These are phyloP conservation scores for Alternaria solani DNA, from an alignment of 2,329 filamentous ascomycete species.

Conservation along the genomic window DNA sequence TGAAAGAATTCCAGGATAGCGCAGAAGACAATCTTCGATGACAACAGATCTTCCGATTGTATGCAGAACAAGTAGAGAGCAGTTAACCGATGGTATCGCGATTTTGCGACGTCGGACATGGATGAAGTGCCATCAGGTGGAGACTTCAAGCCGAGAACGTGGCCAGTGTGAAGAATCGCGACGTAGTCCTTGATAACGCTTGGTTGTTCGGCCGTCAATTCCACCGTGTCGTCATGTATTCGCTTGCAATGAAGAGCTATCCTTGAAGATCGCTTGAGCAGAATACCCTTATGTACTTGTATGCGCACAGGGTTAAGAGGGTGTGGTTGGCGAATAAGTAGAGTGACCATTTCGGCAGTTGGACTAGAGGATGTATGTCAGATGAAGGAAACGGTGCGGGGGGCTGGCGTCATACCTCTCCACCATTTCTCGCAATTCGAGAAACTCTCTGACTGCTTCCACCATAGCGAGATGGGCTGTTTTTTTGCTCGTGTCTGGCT, in stretches of 20 bases:
- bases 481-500: not conserved
- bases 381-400: not conserved
- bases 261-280: not conserved
- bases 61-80: not conserved
- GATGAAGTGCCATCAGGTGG: not conserved
- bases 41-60: not conserved
- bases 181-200: not conserved
- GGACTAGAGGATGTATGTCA: not conserved
- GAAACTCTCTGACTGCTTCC: not conserved
- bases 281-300: not conserved
- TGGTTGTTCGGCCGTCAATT: not conserved
- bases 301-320: not conserved
- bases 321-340: not conserved
- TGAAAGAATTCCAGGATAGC: not conserved
- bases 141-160: not conserved
- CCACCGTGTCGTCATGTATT: not conserved
- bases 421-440: not conserved
- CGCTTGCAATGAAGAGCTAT: not conserved
- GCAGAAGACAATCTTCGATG: not conserved
- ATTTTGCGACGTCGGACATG: not conserved
- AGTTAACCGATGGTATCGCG: not conserved
- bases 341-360: not conserved
- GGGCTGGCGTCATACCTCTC: not conserved
- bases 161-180: not conserved
- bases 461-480: not conserved